These are phyloP conservation scores for Cercophora newfieldiana DNA, from an alignment of 495 filamentous ascomycete genomes.

Conservation along the genomic window DNA sequence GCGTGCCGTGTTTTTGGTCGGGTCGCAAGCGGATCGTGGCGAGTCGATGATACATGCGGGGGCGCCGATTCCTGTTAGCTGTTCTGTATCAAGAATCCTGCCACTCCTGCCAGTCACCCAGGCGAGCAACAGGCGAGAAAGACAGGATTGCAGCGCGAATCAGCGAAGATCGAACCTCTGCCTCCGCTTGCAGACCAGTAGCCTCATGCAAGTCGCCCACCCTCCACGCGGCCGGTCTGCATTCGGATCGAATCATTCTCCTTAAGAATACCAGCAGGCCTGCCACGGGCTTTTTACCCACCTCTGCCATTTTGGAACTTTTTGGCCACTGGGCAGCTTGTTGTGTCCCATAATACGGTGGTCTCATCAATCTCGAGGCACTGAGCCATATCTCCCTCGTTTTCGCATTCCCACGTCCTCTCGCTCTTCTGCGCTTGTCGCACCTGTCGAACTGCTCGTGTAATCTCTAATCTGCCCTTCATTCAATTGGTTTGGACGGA, in stretches of 20 bases:
- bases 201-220: conserved; percentile 21
- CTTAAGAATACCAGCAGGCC: conserved; percentile 26
- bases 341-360: background rate
- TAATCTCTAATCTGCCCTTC: background rate
- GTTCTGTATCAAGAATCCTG: background rate
- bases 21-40: conserved; percentile 5
- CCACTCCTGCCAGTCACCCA: background rate
- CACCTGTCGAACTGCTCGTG: background rate
- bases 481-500: background rate
- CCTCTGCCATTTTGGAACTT: conserved; percentile 24
- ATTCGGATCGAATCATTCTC: conserved; percentile 34
- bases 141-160: conserved; percentile 21
- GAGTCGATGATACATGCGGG: conserved; percentile 13
- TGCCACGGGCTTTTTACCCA: conserved; percentile 18
- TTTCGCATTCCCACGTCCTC: background rate
- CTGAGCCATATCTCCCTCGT: background rate
- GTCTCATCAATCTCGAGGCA: conserved; percentile 1
- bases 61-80: background rate
- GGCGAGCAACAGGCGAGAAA: background rate
- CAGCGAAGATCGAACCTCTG: conserved; percentile 11
- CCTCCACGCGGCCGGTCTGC: conserved; percentile 26
- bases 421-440: background rate
- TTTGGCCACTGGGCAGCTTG: conserved; percentile 4
- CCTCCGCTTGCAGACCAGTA: conserved; percentile 12
- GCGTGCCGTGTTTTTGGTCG: conserved; percentile 7